Evolutionary conservation across 2,329 filamentous ascomycete species (phyloP).

Genomic region (Endoconidiophora laricicola): DNA sequence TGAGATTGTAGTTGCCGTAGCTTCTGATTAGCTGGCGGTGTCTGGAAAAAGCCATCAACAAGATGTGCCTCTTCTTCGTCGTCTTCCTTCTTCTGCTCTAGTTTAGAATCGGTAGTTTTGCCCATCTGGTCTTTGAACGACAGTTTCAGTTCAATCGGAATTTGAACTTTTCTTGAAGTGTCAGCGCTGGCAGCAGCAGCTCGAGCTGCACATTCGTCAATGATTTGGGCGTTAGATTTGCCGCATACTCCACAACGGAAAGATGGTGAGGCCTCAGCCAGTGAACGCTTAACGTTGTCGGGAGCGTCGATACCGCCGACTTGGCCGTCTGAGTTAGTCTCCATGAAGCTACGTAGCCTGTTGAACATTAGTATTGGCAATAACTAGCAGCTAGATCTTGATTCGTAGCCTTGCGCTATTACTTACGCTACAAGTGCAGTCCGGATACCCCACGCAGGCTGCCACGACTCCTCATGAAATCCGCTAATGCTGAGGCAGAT

Average conservation of each 20-base stretch:
- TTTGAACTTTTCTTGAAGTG: conserved; percentile 17
- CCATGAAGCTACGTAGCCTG: conserved; percentile 74
- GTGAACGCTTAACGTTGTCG: conserved; percentile 45
- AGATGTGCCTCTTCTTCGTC: conserved; percentile 30
- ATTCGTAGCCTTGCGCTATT: neutral
- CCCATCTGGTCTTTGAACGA: conserved; percentile 56
- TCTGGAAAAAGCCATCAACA: conserved; percentile 42
- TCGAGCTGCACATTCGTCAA: conserved; percentile 50
- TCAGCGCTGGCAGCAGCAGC: conserved; percentile 19
- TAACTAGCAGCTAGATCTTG: neutral
- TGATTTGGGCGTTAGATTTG: conserved; percentile 55
- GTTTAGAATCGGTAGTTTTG: neutral
- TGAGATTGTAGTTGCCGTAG: conserved; percentile 7
- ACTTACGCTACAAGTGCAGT: conserved; percentile 57
- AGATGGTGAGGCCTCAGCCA: conserved; percentile 47
- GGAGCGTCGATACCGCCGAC: conserved; percentile 73
- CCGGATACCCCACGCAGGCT: conserved; percentile 90
- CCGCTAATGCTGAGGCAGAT: conserved; percentile 90
- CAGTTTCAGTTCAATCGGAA: conserved; percentile 43
- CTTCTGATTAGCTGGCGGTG: conserved; percentile 17
- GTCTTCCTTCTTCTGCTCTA: conserved; percentile 14
- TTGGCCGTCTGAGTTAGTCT: conserved; percentile 73
- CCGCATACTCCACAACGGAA: conserved; percentile 59
- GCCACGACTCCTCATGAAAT: conserved; percentile 97
- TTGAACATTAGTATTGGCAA: neutral